Conservation (phyloP, 2,329 filamentous ascomycete species). For the Colletotrichum shisoi region DNA sequence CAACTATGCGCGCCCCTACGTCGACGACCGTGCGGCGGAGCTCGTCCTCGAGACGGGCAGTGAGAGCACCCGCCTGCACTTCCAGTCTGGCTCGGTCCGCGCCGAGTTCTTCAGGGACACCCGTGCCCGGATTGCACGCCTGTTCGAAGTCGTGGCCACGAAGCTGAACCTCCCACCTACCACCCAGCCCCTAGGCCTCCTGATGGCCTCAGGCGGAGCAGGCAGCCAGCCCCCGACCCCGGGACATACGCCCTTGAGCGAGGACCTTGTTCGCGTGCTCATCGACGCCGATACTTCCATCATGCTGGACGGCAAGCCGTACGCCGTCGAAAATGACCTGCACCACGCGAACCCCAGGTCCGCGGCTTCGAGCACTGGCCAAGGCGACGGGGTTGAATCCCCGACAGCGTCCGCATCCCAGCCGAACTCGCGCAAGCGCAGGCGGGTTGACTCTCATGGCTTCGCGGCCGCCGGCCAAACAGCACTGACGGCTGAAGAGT, state of each 20-base stretch:
- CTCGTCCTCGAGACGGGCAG: constrained; percentile 81
- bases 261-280: constrained; percentile 72
- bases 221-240: constrained; percentile 70
- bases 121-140: constrained; percentile 72
- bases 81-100: constrained; percentile 52
- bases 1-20: constrained; percentile 82
- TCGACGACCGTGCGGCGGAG: constrained; percentile 77
- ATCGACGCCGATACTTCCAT: constrained; percentile 69
- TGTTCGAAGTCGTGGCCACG: constrained; percentile 82
- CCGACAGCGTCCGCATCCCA: constrained; percentile 43
- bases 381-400: constrained; percentile 47
- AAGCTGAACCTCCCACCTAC: constrained; percentile 75
- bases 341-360: constrained; percentile 42
- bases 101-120: constrained; percentile 78
- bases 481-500: constrained; percentile 54
- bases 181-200: constrained; percentile 68
- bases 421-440: constrained; percentile 56
- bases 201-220: constrained; percentile 71
- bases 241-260: constrained; percentile 73
- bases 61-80: constrained; percentile 68
- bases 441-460: constrained; percentile 51
- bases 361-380: constrained; percentile 47
- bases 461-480: constrained; percentile 37
- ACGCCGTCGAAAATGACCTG: constrained; percentile 45
- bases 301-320: constrained; percentile 64